These are phyloP conservation scores for Clarireedia homoeocarpa DNA, from an alignment of 2,329 filamentous ascomycete species.

Conservation along the genomic window DNA sequence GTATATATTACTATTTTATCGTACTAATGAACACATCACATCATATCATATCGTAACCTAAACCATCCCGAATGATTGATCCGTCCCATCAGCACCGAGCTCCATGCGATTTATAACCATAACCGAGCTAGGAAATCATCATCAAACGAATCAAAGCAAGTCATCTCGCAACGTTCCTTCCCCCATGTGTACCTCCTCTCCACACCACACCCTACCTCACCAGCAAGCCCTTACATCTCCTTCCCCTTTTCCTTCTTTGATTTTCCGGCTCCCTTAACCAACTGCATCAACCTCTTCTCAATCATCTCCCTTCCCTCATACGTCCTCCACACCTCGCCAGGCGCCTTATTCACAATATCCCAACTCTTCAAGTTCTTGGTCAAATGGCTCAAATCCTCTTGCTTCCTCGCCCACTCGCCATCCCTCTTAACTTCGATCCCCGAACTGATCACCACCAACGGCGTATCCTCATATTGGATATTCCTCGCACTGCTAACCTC, in stretches of 20 bases:
- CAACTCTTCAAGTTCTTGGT: conserved; percentile 73
- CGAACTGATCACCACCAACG: conserved; percentile 75
- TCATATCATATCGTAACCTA: background rate
- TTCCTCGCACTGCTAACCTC: conserved; percentile 72
- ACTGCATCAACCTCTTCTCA: conserved; percentile 67
- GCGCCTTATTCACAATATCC: conserved; percentile 80
- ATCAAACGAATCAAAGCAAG: background rate
- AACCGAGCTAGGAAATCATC: background rate
- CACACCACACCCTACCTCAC: background rate
- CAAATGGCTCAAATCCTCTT: conserved; percentile 73
- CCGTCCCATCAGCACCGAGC: background rate
- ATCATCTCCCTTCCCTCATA: conserved; percentile 63
- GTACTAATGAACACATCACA: background rate
- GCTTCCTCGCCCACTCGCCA: conserved; percentile 71
- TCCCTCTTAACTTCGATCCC: conserved; percentile 61
- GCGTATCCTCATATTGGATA: conserved; percentile 70
- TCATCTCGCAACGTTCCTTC: background rate
- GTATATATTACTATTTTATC: background rate
- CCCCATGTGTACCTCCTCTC: background rate
- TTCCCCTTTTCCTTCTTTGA: background rate
- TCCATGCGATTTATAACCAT: background rate
- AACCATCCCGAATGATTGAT: background rate
- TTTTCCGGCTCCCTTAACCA: conserved; percentile 41
- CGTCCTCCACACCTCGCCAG: conserved; percentile 80
- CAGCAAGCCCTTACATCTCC: background rate